Evolutionary conservation across 2,329 filamentous ascomycete genomes (phyloP), one percentile per base, ranked within the genome.

Genomic region (Fusarium sp.): DNA sequence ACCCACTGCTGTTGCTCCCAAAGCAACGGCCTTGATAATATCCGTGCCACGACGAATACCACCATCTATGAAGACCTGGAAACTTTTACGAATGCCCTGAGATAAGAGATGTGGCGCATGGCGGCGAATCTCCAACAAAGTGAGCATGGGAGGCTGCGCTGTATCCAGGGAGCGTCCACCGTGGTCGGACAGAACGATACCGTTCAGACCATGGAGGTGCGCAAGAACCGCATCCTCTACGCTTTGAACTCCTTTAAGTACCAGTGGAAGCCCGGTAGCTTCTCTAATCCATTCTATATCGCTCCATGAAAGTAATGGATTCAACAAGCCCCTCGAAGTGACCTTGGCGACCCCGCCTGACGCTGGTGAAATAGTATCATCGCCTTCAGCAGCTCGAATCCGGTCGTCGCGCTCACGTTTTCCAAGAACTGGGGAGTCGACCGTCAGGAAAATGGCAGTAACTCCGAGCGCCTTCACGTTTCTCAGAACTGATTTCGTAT

Each of bases 171-270:
- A 39, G 9, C 53, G 78, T 0, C 91, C 91, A 3, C 91, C 91
- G 76, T 93, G 91, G 71, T 93, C 94, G 14, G 84, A 87, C 5
- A 93, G 82, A 2, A 93, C 84, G 47, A 94, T 91, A 0, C 88
- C 91, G 69, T 93, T 87, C 5, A 87, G 85, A 0, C 89, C 90
- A 11, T 84, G 74, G 50, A 90, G 84, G 26, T 89, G 83, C 2
- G 88, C 88, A 67, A 81, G 84, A 51, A 84, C 80, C 17, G 90
- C 91, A 75, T 93, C 91, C 43, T 83, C 81, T 0, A 87, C 85
- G 11, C 85, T 88, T 80, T 93, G 90, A 19, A 94, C 86, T 0
- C 91, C 91, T 77, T 93, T 94, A 24, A 93, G 47, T 69, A 90
- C 80, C 82, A 93, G 67, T 74, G 89, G 80, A 88, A 84, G 60